Percentiles rank a stretch among this genome's conserved stretches.
Conservation (phyloP, 306 rosid species). For the Fagus crenata region DNA sequence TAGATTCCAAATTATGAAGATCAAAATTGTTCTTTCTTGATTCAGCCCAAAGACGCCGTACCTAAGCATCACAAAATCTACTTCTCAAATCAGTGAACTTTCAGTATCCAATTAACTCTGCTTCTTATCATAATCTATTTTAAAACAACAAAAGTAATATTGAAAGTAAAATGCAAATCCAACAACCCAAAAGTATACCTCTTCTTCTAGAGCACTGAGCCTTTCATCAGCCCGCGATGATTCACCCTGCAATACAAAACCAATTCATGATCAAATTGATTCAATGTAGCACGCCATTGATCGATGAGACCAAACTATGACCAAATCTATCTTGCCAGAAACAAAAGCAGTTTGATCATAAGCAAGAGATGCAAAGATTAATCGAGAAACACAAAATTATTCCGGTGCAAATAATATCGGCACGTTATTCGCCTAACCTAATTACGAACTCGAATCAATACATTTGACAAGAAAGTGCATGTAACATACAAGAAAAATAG, state of each 20-base stretch:
- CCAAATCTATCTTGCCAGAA: too few relatives aligned
- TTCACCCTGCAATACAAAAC: conserved; percentile 39
- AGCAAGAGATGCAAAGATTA: too few relatives aligned
- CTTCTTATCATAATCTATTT: background rate
- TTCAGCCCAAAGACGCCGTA: conserved; percentile 69
- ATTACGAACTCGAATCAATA: background rate
- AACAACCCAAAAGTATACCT: conserved; percentile 44
- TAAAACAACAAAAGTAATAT: conserved; percentile 9
- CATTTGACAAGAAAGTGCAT: background rate
- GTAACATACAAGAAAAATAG: background rate
- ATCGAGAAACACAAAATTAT: too few relatives aligned
- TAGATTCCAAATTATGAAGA: conserved; percentile 60
- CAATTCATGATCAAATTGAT: background rate
- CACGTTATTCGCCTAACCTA: too few relatives aligned
- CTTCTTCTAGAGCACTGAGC: conserved; percentile 58
- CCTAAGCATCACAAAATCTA: conserved; percentile 58
- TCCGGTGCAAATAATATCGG: too few relatives aligned
- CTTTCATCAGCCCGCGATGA: conserved; percentile 40
- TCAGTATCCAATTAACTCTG: conserved; percentile 21
- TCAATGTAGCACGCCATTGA: background rate
- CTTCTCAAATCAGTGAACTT: conserved; percentile 52
- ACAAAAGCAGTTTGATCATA: too few relatives aligned
- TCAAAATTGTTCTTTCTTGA: conserved; percentile 80
- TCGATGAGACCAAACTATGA: conserved; percentile 5
- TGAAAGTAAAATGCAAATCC: background rate